These are phyloP conservation scores for Trypethelium eluteriae DNA, from an alignment of 495 filamentous ascomycete species.

Conservation along the genomic window DNA sequence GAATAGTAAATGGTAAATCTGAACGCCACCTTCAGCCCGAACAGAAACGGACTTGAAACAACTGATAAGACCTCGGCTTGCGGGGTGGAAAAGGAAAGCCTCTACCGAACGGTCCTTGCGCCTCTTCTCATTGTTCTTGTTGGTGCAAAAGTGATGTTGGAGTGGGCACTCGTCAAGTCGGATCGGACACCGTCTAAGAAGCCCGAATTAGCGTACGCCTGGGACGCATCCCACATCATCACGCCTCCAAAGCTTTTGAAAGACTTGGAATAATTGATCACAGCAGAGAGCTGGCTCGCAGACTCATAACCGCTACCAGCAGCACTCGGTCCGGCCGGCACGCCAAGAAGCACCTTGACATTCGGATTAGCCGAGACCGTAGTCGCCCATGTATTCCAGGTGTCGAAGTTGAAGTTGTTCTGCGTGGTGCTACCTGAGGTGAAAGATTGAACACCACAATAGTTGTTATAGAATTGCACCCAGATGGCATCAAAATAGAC, in stretches of 20 bases:
- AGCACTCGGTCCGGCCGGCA: conserved; percentile 51
- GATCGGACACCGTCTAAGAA: conserved; percentile 20
- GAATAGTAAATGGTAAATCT: too few relatives aligned
- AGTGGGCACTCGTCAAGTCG: neutral
- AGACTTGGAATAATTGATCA: conserved; percentile 20
- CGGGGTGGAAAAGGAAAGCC: too few relatives aligned
- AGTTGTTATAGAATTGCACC: conserved; percentile 43
- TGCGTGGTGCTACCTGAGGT: conserved; percentile 38
- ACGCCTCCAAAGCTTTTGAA: conserved; percentile 27
- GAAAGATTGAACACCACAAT: conserved; percentile 54
- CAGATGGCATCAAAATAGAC: conserved; percentile 23
- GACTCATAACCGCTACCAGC: conserved; percentile 54
- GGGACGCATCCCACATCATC: conserved; percentile 32
- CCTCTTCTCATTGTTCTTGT: neutral
- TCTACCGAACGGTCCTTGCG: neutral
- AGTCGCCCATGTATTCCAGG: conserved; percentile 67
- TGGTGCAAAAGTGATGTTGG: neutral
- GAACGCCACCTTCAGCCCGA: too few relatives aligned
- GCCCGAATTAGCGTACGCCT: conserved; percentile 22
- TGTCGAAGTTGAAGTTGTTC: conserved; percentile 58
- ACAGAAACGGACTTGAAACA: too few relatives aligned
- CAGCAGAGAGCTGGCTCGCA: conserved; percentile 35
- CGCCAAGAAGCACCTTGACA: conserved; percentile 59
- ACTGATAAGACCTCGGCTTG: too few relatives aligned
- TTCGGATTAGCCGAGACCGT: conserved; percentile 51